Conservation (phyloP, 495 filamentous ascomycete species). For the Aspergillus affinis region DNA sequence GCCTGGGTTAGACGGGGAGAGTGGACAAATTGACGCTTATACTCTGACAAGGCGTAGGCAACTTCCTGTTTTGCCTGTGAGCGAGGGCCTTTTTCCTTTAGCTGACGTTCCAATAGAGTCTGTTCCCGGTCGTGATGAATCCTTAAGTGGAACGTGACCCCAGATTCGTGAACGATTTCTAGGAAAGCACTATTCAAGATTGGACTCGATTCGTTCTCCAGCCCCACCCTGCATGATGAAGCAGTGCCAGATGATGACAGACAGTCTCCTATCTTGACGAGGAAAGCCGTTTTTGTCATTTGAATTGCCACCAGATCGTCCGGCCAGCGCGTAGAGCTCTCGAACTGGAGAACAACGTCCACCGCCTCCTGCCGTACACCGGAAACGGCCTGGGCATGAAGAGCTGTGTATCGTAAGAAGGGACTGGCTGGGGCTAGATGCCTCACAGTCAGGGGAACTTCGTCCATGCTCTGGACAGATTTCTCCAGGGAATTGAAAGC, state of each 20-base stretch:
- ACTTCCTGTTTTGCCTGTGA: slow-evolving; percentile 63
- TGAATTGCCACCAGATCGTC: slow-evolving; percentile 88
- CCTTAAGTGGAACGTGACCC: slow-evolving; percentile 56
- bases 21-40: slow-evolving; percentile 70
- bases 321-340: slow-evolving; percentile 91
- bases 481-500: slow-evolving; percentile 71
- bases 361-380: slow-evolving; percentile 43
- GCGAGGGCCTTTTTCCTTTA: slow-evolving; percentile 68
- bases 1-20: slow-evolving; percentile 77
- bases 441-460: slow-evolving; percentile 75
- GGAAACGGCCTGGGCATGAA: slow-evolving; percentile 40
- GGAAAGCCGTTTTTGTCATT: slow-evolving; percentile 87
- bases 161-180: slow-evolving; percentile 71
- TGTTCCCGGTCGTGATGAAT: slow-evolving; percentile 81
- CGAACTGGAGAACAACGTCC: slow-evolving; percentile 82
- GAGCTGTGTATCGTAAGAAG: slow-evolving; percentile 70
- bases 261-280: slow-evolving; percentile 74
- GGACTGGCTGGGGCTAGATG: slow-evolving; percentile 71
- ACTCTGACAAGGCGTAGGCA: slow-evolving; percentile 63
- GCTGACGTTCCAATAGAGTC: slow-evolving; percentile 69
- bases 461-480: slow-evolving; percentile 71
- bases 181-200: slow-evolving; percentile 79
- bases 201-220: slow-evolving; percentile 69
- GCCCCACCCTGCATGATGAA: slow-evolving; percentile 61
- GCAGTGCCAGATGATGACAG: slow-evolving; percentile 57